Base-by-base conservation (phyloP, 73 alveolate species). In the Uronychia setigera region DNA sequence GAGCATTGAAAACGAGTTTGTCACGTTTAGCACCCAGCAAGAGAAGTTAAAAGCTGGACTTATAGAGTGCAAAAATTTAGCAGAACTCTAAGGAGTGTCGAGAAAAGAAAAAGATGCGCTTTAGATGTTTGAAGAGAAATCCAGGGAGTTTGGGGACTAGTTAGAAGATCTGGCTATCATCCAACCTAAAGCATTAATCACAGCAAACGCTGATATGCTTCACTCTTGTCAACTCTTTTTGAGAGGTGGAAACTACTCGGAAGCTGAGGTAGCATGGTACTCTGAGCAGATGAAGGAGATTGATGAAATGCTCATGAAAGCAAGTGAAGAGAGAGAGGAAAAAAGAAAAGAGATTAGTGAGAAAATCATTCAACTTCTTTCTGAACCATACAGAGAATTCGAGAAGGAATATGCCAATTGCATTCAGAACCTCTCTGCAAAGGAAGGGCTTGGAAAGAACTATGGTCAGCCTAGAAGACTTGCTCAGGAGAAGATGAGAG, bases 381-480 rank as follows among this genome's bases (percentile, higher is more conserved):
- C 82, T 60, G 95, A 92, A 31, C 97, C 96, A 33, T 85, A 92
- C 46, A 93, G 88, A 32, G 87, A 93, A 33, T 97, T 97, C 86
- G 96, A 95, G 78, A 87, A 93, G 58, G 97, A 95, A 33, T 97
- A 97, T 85, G 88, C 80, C 34, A 83, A 78, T 0, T 80, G 95
- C 59, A 92, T 94, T 78, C 95, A 92, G 33, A 95, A 92, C 88
- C 88, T 97, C 34, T 76, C 93, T 84, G 99, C 99, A 32, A 93
- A 91, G 80, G 99, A 97, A 77, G 99, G 98, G 26, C 95, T 87
- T 11, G 99, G 99, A 1, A 95, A 97, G 91, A 95, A 93, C 35
- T 97, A 83, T 88, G 99, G 99, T 1, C 93, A 87, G 35, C 99
- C 99, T n/a, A 91, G 96, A 92, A 95, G 99, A 91, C 80, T 91